Evolutionary conservation across 805 yeast genomes (phyloP), one percentile per base, ranked within the genome.

Genomic region (Saccharomycopsis capsularis): DNA sequence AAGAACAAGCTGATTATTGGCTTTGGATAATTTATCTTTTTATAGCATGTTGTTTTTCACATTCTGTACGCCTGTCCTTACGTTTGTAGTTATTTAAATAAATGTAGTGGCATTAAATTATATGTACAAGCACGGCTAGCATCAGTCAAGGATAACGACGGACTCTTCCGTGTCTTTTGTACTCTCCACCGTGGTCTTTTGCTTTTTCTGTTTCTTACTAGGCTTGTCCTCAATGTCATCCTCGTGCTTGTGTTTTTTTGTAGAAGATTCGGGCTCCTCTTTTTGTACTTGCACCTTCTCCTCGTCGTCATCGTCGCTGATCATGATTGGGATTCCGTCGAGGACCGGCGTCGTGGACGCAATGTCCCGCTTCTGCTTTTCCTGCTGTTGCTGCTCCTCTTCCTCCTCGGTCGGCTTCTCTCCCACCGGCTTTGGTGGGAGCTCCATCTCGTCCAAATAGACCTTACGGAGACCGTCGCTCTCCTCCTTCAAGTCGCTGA

Each of bases 401-500:
- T 19, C 16, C 15, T 21, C 27, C 15, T 45, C 42, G n/a, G 41
- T 22, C 3, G n/a, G 16, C 22, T 38, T 39, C 6, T 18, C 29
- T n/a, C n/a, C n/a, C 2, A 45, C 15, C 6, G 42, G 43, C 16
- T 42, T 36, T 19, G 16, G 32, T 7, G 53, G 53, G 7, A 50
- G 23, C 11, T 48, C 53, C 38, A 52, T 38, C 13, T 43, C 36
- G 7, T 42, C 46, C 2, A 49, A 24, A 4, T 25, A 15, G 2
- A 52, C 19, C 6, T 11, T 23, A 27, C 34, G 24, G n/a, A n/a
- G n/a, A 15, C 36, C 30, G 3, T 18, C 42, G 23, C 24, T 24
- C 21, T 37, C 37, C 6, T 39, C 44, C 6, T 30, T 30, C 4
- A 46, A 23, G 15, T 58, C 53, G 9, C 64, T 66, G 6, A 82